phyloP scores from a whole-genome alignment of 1,284 basidiomycete species.

The Sphagnurus paluster region DNA sequence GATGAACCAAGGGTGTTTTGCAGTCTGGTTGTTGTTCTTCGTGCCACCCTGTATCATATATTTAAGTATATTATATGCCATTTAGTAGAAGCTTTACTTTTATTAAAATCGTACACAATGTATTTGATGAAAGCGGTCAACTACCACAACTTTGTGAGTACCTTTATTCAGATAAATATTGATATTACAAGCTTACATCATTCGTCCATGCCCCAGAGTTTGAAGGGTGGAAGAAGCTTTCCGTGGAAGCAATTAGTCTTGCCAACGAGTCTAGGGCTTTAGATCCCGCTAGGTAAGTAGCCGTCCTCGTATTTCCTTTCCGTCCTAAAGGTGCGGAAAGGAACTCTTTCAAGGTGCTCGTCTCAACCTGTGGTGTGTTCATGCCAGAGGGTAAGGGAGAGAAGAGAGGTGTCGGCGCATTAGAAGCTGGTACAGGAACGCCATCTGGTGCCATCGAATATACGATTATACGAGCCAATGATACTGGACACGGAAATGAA shows the following conservation, averaged over 20 bases:
- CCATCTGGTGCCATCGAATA: constrained; percentile 88
- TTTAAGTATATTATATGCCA: neutral
- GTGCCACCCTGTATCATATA: constrained; percentile 61
- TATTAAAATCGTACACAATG: constrained; percentile 86
- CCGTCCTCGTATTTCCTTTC: constrained; percentile 35
- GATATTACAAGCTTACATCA: constrained; percentile 68
- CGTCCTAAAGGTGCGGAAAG: constrained; percentile 58
- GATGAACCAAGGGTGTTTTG: constrained; percentile 71
- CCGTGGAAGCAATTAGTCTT: constrained; percentile 84
- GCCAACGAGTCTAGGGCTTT: constrained; percentile 86
- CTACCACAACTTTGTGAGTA: constrained; percentile 31
- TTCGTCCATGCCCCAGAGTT: constrained; percentile 72
- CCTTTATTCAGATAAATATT: neutral
- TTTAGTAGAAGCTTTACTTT: constrained; percentile 44
- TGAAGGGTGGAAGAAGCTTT: constrained; percentile 87
- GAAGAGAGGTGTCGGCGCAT: constrained; percentile 58
- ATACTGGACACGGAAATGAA: constrained; percentile 45
- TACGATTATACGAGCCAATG: constrained; percentile 84
- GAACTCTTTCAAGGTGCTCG: constrained; percentile 53
- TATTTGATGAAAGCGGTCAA: constrained; percentile 85
- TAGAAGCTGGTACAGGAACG: constrained; percentile 51
- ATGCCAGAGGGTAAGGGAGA: constrained; percentile 65
- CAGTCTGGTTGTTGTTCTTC: constrained; percentile 82
- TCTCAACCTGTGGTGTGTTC: constrained; percentile 54
- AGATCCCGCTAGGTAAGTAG: constrained; percentile 78